phyloP scores from a whole-genome alignment of 202 grass and related monocot species.

The Dendrocalamus latiflorus region DNA sequence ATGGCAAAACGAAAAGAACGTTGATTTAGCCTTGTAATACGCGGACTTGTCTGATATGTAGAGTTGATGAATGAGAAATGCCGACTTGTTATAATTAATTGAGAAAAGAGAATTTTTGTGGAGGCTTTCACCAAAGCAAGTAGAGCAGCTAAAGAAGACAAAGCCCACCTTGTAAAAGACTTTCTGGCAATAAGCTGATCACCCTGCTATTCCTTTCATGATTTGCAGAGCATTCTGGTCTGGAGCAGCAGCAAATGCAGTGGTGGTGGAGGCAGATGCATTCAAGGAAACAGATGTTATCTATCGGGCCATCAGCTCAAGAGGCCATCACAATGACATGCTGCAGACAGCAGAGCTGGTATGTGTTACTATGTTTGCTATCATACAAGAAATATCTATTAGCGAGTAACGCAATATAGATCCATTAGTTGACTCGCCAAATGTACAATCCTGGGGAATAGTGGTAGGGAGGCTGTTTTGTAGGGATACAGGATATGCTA shows the following conservation, averaged over 20 bases:
- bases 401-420: too few relatives aligned
- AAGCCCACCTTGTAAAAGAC: neutral
- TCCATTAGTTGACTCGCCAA: too few relatives aligned
- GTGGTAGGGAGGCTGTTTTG: too few relatives aligned
- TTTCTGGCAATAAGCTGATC: neutral
- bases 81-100: neutral
- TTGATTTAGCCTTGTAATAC: neutral
- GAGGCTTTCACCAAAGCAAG: neutral
- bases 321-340: constrained; percentile 95
- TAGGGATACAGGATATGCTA: too few relatives aligned
- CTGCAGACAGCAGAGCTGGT: constrained; percentile 80
- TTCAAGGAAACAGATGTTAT: constrained; percentile 91
- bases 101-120: neutral
- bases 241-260: constrained; percentile 58
- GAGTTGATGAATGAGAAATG: neutral
- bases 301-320: constrained; percentile 81
- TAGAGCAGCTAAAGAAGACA: neutral
- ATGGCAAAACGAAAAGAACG: neutral
- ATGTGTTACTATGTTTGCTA: constrained; percentile 4
- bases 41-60: too few relatives aligned
- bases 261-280: constrained; percentile 91
- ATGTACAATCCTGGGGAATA: neutral
- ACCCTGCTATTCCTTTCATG: constrained; percentile 1
- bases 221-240: constrained; percentile 79
- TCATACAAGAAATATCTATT: neutral